phyloP scores from a whole-genome alignment of 768 basidiomycete species.

The Boletus sp. region DNA sequence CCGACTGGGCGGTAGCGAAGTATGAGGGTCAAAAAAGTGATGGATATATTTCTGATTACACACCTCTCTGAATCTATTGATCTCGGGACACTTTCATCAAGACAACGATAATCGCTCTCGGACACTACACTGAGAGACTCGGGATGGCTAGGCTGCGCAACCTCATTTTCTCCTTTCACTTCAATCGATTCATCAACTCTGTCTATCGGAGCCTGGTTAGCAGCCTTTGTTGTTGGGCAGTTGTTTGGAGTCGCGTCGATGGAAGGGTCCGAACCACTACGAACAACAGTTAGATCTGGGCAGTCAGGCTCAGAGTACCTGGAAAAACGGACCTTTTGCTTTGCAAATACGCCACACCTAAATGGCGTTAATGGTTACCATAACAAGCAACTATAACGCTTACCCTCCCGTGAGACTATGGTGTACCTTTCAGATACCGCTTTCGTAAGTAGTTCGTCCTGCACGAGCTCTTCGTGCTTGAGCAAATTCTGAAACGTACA shows the following conservation, averaged over 20 bases:
- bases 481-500: constrained; percentile 6
- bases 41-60: not conserved
- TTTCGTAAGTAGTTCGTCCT: constrained; percentile 7
- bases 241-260: not conserved
- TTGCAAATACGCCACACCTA: constrained; percentile 21
- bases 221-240: too few relatives aligned
- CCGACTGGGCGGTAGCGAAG: constrained; percentile 1
- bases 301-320: not conserved
- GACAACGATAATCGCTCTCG: constrained; percentile 22
- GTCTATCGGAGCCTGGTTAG: not conserved
- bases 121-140: constrained; percentile 23
- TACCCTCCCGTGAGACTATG: constrained; percentile 8
- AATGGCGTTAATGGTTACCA: not conserved
- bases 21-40: not conserved
- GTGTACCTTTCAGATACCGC: constrained; percentile 13
- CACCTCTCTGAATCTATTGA: constrained; percentile 5
- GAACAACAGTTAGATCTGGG: not conserved
- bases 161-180: not conserved
- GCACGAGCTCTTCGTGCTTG: constrained; percentile 8
- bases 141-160: not conserved
- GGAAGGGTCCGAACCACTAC: not conserved
- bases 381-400: not conserved
- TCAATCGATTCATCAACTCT: too few relatives aligned
- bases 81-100: not conserved
- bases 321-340: constrained; percentile 11